Evolutionary conservation across 2,329 filamentous ascomycete species (phyloP).

Genomic region (Fusarium palustre): DNA sequence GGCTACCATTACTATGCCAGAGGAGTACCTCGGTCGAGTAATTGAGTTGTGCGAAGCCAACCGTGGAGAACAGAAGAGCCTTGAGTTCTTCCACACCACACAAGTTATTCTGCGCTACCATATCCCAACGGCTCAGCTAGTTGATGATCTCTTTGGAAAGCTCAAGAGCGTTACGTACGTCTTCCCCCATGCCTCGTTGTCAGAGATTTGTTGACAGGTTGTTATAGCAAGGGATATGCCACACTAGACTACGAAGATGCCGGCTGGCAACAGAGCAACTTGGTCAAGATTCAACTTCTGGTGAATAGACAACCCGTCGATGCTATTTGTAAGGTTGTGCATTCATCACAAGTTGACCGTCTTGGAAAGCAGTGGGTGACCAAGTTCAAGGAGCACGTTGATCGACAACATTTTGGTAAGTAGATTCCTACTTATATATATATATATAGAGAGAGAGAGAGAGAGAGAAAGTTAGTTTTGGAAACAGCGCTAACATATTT

Average conservation of each 20-base stretch:
- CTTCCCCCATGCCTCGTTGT: rapidly evolving
- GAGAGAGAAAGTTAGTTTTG: too few relatives aligned
- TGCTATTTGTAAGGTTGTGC: constrained; percentile 91
- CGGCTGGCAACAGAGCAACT: constrained; percentile 81
- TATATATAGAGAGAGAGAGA: too few relatives aligned
- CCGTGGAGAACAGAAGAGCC: constrained; percentile 84
- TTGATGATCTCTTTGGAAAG: constrained; percentile 98
- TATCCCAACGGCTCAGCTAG: constrained; percentile 86
- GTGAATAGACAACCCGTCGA: constrained; percentile 96
- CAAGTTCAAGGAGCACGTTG: constrained; percentile 97
- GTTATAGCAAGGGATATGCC: constrained; percentile 82
- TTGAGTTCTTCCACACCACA: constrained; percentile 90
- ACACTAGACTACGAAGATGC: constrained; percentile 97
- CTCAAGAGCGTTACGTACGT: constrained; percentile 82
- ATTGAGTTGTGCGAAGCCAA: constrained; percentile 95
- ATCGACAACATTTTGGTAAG: constrained; percentile 87
- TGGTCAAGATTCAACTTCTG: constrained; percentile 90
- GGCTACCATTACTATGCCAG: constrained; percentile 88
- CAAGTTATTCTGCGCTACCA: constrained; percentile 97
- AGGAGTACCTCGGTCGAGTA: constrained; percentile 92
- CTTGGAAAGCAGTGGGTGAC: constrained; percentile 89
- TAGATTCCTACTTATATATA: background rate
- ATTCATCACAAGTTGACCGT: constrained; percentile 81
- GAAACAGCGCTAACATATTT: constrained; percentile 7
- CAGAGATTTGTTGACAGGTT: background rate